A percentile compares a stretch with the other conserved stretches of the same genome.
Evolutionary conservation across 768 basidiomycete species (phyloP).

Genomic region (Lentinula lateritia): DNA sequence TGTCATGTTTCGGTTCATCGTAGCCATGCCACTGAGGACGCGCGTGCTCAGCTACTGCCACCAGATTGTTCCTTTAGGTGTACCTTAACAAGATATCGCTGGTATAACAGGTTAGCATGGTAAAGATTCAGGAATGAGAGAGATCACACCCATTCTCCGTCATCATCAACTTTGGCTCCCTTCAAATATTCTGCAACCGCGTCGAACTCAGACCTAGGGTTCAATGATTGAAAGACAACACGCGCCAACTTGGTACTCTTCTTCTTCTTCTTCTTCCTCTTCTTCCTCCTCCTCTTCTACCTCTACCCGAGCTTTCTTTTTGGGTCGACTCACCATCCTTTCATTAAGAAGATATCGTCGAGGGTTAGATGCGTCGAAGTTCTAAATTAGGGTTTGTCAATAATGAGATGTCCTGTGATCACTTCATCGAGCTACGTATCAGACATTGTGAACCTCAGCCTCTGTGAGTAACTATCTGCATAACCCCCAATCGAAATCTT

Average conservation of each 20-base stretch:
- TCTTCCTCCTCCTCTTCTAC: not conserved
- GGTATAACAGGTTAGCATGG: not conserved
- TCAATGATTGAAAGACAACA: not conserved
- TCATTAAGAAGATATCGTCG: too few relatives aligned
- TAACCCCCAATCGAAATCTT: too few relatives aligned
- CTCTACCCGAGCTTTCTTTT: not conserved
- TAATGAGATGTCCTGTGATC: too few relatives aligned
- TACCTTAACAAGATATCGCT: constrained; percentile 74
- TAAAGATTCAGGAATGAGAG: not conserved
- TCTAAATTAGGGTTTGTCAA: too few relatives aligned
- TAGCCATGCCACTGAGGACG: constrained; percentile 57
- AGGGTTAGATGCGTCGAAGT: too few relatives aligned
- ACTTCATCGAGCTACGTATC: too few relatives aligned
- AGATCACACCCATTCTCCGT: not conserved
- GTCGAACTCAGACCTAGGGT: not conserved
- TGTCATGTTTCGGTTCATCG: constrained; percentile 47
- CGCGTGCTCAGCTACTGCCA: not conserved
- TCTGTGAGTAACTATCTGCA: too few relatives aligned
- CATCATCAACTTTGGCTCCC: not conserved
- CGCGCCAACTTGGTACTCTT: not conserved
- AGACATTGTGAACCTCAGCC: too few relatives aligned
- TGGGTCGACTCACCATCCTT: not conserved
- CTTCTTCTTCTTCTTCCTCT: not conserved
- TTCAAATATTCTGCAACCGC: not conserved
- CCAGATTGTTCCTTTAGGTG: not conserved